phyloP scores from a whole-genome alignment of 352 stramenopile species.

The Globisporangium echinulatum region DNA sequence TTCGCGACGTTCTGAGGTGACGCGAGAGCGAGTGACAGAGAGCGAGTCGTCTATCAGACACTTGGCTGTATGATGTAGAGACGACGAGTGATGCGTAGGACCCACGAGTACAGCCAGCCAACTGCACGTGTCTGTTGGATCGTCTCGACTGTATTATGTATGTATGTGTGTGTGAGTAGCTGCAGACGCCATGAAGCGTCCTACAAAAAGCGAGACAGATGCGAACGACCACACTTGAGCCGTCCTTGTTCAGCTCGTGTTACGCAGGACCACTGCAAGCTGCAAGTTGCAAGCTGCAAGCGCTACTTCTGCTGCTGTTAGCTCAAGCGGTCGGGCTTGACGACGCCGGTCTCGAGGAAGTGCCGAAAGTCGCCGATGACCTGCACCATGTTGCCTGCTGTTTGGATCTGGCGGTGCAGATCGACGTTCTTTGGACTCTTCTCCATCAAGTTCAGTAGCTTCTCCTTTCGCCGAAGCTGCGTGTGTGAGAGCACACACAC shows the following conservation, averaged over 20 bases:
- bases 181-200: too few relatives aligned
- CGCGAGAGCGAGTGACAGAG: neutral
- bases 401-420: slow-evolving; percentile 82
- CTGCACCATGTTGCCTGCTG: slow-evolving; percentile 73
- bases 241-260: too few relatives aligned
- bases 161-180: neutral
- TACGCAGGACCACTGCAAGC: too few relatives aligned
- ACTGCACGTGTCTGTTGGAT: too few relatives aligned
- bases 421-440: slow-evolving; percentile 81
- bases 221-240: neutral
- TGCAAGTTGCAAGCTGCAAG: neutral
- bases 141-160: neutral
- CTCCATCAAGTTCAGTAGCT: slow-evolving; percentile 79
- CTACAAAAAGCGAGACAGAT: neutral
- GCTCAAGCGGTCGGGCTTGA: slow-evolving; percentile 21
- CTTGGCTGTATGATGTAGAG: too few relatives aligned
- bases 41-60: neutral
- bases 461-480: slow-evolving; percentile 77
- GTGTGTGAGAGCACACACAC: neutral
- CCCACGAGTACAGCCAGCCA: too few relatives aligned
- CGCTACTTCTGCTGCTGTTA: neutral
- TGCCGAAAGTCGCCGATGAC: slow-evolving; percentile 79
- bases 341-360: slow-evolving; percentile 69
- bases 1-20: slow-evolving; percentile 33
- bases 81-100: too few relatives aligned